Evolutionary conservation across 2,329 filamentous ascomycete genomes (phyloP).

Genomic region (Venturia carpophila): DNA sequence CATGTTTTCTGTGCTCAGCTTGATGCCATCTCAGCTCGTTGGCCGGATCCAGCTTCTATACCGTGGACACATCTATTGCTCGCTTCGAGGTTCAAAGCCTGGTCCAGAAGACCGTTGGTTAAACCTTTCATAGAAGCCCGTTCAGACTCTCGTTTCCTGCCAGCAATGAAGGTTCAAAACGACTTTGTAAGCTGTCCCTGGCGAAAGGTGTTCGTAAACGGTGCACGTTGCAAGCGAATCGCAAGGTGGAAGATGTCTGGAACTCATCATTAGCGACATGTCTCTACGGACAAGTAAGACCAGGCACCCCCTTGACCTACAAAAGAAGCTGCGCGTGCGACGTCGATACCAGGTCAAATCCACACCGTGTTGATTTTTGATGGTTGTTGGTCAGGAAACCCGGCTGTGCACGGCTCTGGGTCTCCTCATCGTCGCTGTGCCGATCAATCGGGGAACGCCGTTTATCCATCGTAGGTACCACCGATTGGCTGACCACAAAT

Average conservation of each 20-base stretch:
- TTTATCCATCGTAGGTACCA: neutral
- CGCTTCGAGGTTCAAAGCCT: neutral
- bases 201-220: neutral
- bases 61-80: neutral
- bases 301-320: neutral
- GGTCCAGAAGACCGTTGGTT: neutral
- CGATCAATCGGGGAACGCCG: neutral
- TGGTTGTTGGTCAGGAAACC: neutral
- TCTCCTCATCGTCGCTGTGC: neutral
- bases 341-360: neutral
- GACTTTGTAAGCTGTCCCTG: neutral
- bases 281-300: neutral
- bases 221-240: neutral
- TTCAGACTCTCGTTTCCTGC: neutral
- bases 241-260: neutral
- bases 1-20: neutral
- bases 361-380: neutral
- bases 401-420: neutral
- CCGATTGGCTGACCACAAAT: neutral
- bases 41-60: no score
- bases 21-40: neutral
- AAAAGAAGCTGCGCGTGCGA: neutral
- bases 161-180: neutral
- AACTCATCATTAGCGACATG: neutral
- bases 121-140: neutral